Evolutionary conservation across 371 early-diverging fungal species (phyloP).

Genomic region (Blyttiomyces sp.): DNA sequence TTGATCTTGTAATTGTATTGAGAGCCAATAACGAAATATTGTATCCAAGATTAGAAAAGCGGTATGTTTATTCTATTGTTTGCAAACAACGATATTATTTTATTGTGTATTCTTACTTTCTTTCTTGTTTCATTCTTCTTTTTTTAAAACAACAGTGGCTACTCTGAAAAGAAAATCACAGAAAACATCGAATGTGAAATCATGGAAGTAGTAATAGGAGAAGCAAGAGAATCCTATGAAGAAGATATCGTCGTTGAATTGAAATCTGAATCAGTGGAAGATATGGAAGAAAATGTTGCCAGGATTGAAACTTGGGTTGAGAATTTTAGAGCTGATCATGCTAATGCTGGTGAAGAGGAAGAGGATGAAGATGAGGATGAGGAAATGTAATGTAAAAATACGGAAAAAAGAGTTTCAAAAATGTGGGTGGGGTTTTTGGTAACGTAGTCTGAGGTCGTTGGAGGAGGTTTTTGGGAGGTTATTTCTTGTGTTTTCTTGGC

Average conservation of each 20-base stretch:
- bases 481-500: too few species aligned
- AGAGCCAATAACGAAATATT: slow-evolving; percentile 75
- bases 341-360: neutral
- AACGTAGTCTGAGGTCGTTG: too few species aligned
- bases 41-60: slow-evolving; percentile 77
- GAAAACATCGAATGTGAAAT: slow-evolving; percentile 98
- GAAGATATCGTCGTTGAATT: slow-evolving; percentile 80
- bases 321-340: slow-evolving; percentile 4
- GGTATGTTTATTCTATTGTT: slow-evolving; percentile 50
- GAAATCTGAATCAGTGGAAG: slow-evolving; percentile 71
- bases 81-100: neutral
- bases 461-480: too few species aligned
- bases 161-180: slow-evolving; percentile 81
- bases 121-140: too few species aligned
- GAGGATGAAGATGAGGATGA: neutral
- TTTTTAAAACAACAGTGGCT: slow-evolving; percentile 60
- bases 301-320: slow-evolving; percentile 70
- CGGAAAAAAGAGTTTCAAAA: too few species aligned
- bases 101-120: too few species aligned
- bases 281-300: slow-evolving; percentile 87
- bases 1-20: slow-evolving; percentile 94
- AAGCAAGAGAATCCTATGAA: slow-evolving; percentile 80
- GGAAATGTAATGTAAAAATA: too few species aligned
- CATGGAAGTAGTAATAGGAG: slow-evolving; percentile 94
- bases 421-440: too few species aligned